A percentile compares a stretch with the other conserved stretches of the same genome.
Evolutionary conservation across 2,329 filamentous ascomycete species (phyloP).

Genomic region (Eutypa lata): DNA sequence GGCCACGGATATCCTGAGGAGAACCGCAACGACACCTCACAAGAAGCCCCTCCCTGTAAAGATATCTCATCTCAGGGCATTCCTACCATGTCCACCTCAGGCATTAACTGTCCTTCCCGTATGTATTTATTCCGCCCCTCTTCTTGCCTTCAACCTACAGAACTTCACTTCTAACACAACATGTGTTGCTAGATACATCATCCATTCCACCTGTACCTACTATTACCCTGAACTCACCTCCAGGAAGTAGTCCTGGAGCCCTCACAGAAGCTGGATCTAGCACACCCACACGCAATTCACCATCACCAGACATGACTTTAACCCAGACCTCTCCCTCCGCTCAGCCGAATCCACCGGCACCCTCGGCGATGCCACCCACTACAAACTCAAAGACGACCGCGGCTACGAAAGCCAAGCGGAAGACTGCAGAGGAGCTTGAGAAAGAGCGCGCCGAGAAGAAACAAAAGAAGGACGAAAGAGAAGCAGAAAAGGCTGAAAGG

Average conservation of each 20-base stretch:
- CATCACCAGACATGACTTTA: slow-evolving; percentile 30
- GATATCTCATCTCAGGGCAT: slow-evolving; percentile 6
- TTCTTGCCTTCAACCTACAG: background rate
- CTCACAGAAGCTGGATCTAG: slow-evolving; percentile 42
- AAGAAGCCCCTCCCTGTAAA: slow-evolving; percentile 21
- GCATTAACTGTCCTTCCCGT: slow-evolving; percentile 15
- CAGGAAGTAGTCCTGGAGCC: slow-evolving; percentile 27
- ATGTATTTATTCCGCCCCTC: slow-evolving; percentile 5
- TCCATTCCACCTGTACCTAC: slow-evolving; percentile 7
- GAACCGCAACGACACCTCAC: slow-evolving; percentile 5
- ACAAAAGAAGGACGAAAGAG: slow-evolving; percentile 42
- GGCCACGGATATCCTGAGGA: slow-evolving; percentile 42
- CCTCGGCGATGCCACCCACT: background rate
- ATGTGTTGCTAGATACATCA: slow-evolving; percentile 10
- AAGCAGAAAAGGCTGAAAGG: slow-evolving; percentile 36
- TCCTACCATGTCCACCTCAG: slow-evolving; percentile 8
- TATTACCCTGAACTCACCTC: slow-evolving; percentile 22
- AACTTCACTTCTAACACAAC: slow-evolving; percentile 9
- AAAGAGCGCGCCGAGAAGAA: slow-evolving; percentile 45
- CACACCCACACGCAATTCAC: slow-evolving; percentile 35
- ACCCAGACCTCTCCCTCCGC: slow-evolving; percentile 18
- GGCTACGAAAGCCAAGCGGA: slow-evolving; percentile 37
- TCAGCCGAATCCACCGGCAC: slow-evolving; percentile 6
- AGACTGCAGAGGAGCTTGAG: slow-evolving; percentile 33
- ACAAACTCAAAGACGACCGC: slow-evolving; percentile 3